Evolutionary conservation across 75 land plant genomes (phyloP).

Genomic region (Sequoia sempervirens): DNA sequence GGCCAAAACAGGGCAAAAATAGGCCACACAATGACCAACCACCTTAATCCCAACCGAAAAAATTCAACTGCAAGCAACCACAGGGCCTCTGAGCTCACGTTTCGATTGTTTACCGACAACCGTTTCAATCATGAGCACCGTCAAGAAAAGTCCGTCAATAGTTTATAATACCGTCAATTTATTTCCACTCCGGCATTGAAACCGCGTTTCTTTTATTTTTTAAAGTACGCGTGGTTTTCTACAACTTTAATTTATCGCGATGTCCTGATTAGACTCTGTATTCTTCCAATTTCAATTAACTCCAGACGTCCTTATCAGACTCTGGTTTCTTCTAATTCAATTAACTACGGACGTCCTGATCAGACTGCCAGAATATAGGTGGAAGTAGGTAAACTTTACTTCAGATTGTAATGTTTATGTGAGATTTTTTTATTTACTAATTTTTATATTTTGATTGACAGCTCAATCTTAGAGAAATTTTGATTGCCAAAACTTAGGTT

Average conservation of each 20-base stretch:
- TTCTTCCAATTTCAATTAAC: background rate
- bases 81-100: background rate
- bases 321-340: background rate
- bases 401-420: background rate
- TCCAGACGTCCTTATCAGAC: background rate
- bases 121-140: background rate
- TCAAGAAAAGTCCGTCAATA: background rate
- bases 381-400: background rate
- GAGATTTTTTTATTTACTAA: background rate
- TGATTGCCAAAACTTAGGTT: background rate
- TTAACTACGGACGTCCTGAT: background rate
- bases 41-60: background rate
- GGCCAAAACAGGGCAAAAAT: background rate
- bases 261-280: background rate
- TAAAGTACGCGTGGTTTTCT: background rate
- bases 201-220: background rate
- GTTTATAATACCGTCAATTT: background rate
- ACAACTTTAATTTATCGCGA: background rate
- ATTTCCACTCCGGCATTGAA: background rate
- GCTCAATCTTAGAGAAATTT: background rate
- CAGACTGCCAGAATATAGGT: background rate
- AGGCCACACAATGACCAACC: background rate
- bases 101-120: background rate
- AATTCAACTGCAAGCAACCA: background rate
- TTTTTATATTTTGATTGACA: background rate